phyloP scores from a whole-genome alignment of 1,139 yeast species.

The Scheffersomyces parashehatae region DNA sequence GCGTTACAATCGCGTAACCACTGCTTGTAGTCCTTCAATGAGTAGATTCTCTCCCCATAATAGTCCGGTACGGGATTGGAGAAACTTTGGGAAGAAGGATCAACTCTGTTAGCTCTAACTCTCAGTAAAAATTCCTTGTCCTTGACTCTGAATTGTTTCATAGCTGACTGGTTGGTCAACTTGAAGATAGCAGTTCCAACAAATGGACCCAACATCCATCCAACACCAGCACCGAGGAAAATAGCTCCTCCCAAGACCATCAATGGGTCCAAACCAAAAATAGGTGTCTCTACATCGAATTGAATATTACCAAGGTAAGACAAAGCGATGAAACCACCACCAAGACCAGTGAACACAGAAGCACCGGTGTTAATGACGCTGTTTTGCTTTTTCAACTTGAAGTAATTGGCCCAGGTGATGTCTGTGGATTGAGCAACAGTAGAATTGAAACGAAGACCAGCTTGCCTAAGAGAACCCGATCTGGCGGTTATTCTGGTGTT shows the following conservation, averaged over 20 bases:
- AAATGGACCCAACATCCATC: conserved; percentile 82
- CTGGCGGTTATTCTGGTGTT: conserved; percentile 4
- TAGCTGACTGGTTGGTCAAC: conserved; percentile 47
- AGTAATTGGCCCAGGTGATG: conserved; percentile 71
- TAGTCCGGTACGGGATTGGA: conserved; percentile 97
- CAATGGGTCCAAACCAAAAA: conserved; percentile 86
- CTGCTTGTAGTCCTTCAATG: conserved; percentile 82
- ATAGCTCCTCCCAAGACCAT: conserved; percentile 72
- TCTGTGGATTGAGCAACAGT: conserved; percentile 9
- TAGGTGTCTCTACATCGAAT: conserved; percentile 82
- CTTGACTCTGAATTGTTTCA: conserved; percentile 53
- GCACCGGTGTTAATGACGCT: conserved; percentile 68
- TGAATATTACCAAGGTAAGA: conserved; percentile 76
- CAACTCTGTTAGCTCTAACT: conserved; percentile 78
- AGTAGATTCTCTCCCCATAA: conserved; percentile 93
- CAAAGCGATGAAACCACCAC: conserved; percentile 74
- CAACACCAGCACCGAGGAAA: conserved; percentile 69
- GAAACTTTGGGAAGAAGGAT: conserved; percentile 89
- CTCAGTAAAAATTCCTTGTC: conserved; percentile 75
- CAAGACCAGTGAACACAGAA: conserved; percentile 65
- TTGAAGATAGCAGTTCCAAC: conserved; percentile 74
- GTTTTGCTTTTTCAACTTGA: conserved; percentile 72
- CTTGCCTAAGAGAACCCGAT: conserved; percentile 1
- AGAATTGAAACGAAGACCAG: conserved; percentile 24
- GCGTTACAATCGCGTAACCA: conserved; percentile 97